Evolutionary conservation across 1,284 basidiomycete species (phyloP).

Genomic region (Takashimella koratensis): DNA sequence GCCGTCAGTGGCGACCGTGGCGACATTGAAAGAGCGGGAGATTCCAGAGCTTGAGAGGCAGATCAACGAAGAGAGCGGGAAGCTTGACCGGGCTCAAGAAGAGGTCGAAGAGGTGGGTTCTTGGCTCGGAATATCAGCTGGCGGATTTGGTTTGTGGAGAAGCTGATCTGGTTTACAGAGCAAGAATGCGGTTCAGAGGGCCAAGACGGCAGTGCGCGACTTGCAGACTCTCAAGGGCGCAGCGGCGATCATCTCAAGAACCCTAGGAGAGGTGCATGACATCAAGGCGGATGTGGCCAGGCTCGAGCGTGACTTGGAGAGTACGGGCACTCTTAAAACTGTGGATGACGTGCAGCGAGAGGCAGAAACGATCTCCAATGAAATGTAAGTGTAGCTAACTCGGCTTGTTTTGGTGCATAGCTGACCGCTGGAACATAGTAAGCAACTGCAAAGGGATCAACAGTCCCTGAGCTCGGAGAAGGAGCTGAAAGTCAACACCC

Average conservation of each 20-base stretch:
- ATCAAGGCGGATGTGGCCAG: conserved; percentile 62
- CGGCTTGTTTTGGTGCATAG: neutral
- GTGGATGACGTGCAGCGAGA: conserved; percentile 78
- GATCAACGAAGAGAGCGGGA: conserved; percentile 58
- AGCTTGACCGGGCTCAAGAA: conserved; percentile 55
- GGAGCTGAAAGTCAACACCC: conserved; percentile 60
- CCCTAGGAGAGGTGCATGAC: conserved; percentile 63
- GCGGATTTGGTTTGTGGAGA: neutral
- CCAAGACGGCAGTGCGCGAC: conserved; percentile 54
- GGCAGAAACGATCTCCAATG: conserved; percentile 59
- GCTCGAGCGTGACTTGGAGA: conserved; percentile 65
- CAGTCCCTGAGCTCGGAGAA: conserved; percentile 60
- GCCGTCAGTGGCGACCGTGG: conserved; percentile 50
- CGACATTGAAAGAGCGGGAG: conserved; percentile 58
- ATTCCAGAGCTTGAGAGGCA: conserved; percentile 66
- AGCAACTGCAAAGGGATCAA: conserved; percentile 65
- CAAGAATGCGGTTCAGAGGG: conserved; percentile 34
- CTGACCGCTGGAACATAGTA: conserved; percentile 53
- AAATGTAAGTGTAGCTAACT: conserved; percentile 58
- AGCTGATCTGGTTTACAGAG: conserved; percentile 26
- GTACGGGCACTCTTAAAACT: conserved; percentile 72
- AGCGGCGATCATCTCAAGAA: conserved; percentile 60
- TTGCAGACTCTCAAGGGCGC: conserved; percentile 63
- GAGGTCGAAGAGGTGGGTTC: conserved; percentile 55
- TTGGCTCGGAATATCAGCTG: neutral